A percentile compares a stretch with the other conserved stretches of the same genome.
Evolutionary conservation across 2,329 filamentous ascomycete species (phyloP).

Genomic region (Coleophoma eucalyptorum): DNA sequence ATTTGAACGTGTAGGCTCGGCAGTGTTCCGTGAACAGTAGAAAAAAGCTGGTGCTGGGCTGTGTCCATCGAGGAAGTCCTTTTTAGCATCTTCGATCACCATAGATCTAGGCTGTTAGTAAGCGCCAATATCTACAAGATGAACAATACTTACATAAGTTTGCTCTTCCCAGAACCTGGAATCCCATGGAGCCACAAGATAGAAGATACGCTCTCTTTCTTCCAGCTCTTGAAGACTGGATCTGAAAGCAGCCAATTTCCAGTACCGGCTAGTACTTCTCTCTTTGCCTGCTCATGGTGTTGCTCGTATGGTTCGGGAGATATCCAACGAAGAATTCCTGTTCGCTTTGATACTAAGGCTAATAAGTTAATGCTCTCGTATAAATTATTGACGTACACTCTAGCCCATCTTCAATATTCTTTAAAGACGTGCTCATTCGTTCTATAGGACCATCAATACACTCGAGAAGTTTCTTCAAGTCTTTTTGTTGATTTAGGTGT

Average conservation of each 20-base stretch:
- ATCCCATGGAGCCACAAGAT: constrained; percentile 31
- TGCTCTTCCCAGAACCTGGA: constrained; percentile 29
- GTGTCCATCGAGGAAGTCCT: not conserved
- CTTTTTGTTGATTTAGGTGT: not conserved
- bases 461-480: not conserved
- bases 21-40: constrained; percentile 10
- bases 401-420: not conserved
- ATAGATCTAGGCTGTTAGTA: not conserved
- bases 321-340: constrained; percentile 4
- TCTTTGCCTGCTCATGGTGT: constrained; percentile 5
- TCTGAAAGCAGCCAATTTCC: constrained; percentile 19
- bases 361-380: no score
- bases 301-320: constrained; percentile 1
- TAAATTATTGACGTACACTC: no score
- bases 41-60: constrained; percentile 5
- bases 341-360: not conserved
- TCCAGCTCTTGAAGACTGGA: constrained; percentile 22
- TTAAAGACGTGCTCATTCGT: not conserved
- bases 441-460: not conserved
- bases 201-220: constrained; percentile 24
- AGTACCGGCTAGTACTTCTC: constrained; percentile 12
- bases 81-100: constrained; percentile 6
- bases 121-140: not conserved
- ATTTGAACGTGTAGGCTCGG: constrained; percentile 6
- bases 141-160: constrained; percentile 14